Base-by-base conservation (phyloP, 2,329 filamentous ascomycete genomes). In the Clonostachys byssicola region DNA sequence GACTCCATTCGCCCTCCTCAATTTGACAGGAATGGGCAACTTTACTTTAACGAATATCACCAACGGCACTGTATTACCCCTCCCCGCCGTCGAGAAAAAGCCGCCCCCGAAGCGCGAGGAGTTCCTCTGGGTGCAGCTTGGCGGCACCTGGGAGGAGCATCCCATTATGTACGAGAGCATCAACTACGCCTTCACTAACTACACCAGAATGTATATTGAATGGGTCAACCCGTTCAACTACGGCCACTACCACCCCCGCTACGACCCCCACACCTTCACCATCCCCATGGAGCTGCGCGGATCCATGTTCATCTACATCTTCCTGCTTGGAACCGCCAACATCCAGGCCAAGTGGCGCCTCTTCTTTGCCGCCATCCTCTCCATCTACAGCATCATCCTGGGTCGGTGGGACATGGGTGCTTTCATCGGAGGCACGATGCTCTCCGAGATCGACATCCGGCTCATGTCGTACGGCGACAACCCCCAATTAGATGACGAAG, bases 211-310 rank as follows among this genome's bases (percentile, higher is more conserved):
- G 2, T 68, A 67, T 33, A 54, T 59, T 1, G 65, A 71, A 46
- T 71, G 67, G 67, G 67, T 64, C 12, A 70, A 70, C 40, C 65
- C 65, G 1, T 70, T 69, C 58, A 67, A 63, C 52, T 68, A 66
- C 43, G 60, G 60, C 6, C 62, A 66, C 33, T 66, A 67, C 40
- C 64, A 70, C 43, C 56, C 65, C 12, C 65, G 67, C 6, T 70
- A 70, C 48, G 67, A 71, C 46, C 67, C 67, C 7, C 67, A 71
- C 45, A 68, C 65, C 0, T 71, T 65, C 42, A 71, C 67, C 5
- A 70, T 71, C 17, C 67, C 67, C 3, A 68, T 70, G 60, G 67
- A 71, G 43, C 56, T 71, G 5, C 64, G 67, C 4, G 67, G 67
- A 2, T 70, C 66, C 2, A 68, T 71, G 60, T 50, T 68, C 33